Evolutionary conservation across 1,284 basidiomycete species (phyloP), one percentile per base, ranked within the genome.

Genomic region (Cryptococcus sp.): DNA sequence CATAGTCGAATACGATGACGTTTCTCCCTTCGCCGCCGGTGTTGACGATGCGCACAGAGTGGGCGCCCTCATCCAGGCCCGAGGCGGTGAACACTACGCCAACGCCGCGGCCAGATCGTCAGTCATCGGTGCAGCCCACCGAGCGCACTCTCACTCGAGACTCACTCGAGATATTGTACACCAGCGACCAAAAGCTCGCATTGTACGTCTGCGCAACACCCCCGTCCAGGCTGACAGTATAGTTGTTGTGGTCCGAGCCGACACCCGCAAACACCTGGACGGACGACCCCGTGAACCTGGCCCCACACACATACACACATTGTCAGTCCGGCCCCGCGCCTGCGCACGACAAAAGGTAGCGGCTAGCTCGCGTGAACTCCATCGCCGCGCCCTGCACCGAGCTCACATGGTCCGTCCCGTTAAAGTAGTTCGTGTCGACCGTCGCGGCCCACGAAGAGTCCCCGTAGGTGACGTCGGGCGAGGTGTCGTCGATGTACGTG

Each of bases 171-270:
- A 44, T 11, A 12, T 44, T 15, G 18, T 13, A 23, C 18, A 15
- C 42, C 4, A 23, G 23, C 23, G 2, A 2, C 6, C 23, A 18
- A 9, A 7, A 18, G 23, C 18, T 44, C 6, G 42, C 61, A 21
- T 52, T 61, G 46, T 55, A 65, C 12, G 38, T 53, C 23, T 49
- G 37, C 16, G 40, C 24, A 7, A 28, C n/a, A 1, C 39, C 46
- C 12, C 63, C 65, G 49, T 66, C 65, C 3, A 66, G 38, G 36
- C 63, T 64, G 40, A 62, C 45, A 15, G 58, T 56, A 40, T 62
- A 65, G 36, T 65, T 65, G 3, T 60, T 60, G 49, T 65, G 63
- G 49, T 59, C 49, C 28, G 11, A 23, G 44, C 52, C 38, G 9
- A 60, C 23, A n/a, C 20, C 28, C 12, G 53, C 63, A 50, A 59